These are phyloP conservation scores for Myxozyma neotropica DNA, from an alignment of 805 yeast genomes.

Conservation along the genomic window DNA sequence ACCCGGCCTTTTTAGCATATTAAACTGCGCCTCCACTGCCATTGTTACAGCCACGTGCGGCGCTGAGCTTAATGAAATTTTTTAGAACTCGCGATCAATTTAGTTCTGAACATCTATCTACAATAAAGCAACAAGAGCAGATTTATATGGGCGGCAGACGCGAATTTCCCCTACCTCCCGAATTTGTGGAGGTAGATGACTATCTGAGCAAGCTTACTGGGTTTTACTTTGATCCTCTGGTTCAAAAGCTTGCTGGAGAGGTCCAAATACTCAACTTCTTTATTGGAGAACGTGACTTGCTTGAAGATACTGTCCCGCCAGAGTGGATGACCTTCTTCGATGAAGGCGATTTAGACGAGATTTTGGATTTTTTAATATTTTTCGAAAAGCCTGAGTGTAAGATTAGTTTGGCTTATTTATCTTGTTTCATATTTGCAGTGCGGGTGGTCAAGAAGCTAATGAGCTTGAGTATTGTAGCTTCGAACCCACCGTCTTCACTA, in stretches of 20 bases:
- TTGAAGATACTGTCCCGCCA: constrained; percentile 16
- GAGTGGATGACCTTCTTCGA: constrained; percentile 32
- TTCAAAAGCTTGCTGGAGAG: constrained; percentile 25
- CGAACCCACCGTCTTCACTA: constrained; percentile 22
- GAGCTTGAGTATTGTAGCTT: not conserved
- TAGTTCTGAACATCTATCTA: too few species aligned
- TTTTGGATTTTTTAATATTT: constrained; percentile 22
- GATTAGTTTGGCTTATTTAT: not conserved
- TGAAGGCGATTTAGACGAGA: constrained; percentile 13
- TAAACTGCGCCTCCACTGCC: not conserved
- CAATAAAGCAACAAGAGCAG: too few species aligned
- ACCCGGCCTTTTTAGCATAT: constrained; percentile 7
- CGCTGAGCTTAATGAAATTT: constrained; percentile 1
- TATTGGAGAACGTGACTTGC: constrained; percentile 23
- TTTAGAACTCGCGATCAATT: constrained; percentile 9
- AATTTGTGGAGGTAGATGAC: constrained; percentile 21
- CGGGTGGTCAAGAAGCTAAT: too few species aligned
- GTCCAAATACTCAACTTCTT: constrained; percentile 33
- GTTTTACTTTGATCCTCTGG: constrained; percentile 27
- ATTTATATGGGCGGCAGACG: not conserved
- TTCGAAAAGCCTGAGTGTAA: not conserved
- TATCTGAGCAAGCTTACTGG: constrained; percentile 18
- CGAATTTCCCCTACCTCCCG: constrained; percentile 31
- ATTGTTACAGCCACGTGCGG: not conserved
- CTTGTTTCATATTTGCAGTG: not conserved